Evolutionary conservation across 345 rosid genomes (phyloP), one percentile per base, ranked within the genome.

Genomic region (Gossypium mustelinum): DNA sequence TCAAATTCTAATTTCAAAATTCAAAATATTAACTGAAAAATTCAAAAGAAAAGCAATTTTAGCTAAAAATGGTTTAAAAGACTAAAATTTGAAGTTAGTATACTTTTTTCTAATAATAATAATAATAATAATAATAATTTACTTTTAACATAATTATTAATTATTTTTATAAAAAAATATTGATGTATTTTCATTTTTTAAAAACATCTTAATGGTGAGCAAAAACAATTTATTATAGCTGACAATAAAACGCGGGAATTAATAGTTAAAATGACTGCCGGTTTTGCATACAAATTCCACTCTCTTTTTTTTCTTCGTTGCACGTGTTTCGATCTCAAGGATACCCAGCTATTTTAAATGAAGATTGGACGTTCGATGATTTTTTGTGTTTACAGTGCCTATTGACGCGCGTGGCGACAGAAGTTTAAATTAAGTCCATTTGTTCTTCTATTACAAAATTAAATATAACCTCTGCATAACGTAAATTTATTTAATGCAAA

Each of bases 231-330:
- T 47, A 47, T 63, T 39, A 8, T 7, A 34, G 39, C 2, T 13
- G 7, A 11, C 41, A 5, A 58, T 13, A 56, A 55, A 41, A 18
- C 7, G 74, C 68, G 78, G 66, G 47, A 63, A 75, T 69, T 56
- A 50, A 66, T 72, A 76, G 76, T 73, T 72, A 75, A 45, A 75
- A 62, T 74, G 76, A 13, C 75, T 79, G 66, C 57, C 11, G 0
- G 7, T 2, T 9, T 34, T 14, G 7, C 39, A 41, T 18, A 7
- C 5, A 27, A 72, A 25, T 12, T 16, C 7, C 62, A 63, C 43
- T 29, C 51, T 54, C 20, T 7, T 2, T 48, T 62, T 25, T 11
- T 17, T 1, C 16, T 18, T n/a, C 51, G 70, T 34, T 9, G 5
- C 2, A 17, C 2, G 47, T 39, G 3, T 2, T n/a, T n/a, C 2